Evolutionary conservation across 176 grass and related monocot genomes (phyloP), one percentile per base, ranked within the genome.

Genomic region (Cenchrus americanus): DNA sequence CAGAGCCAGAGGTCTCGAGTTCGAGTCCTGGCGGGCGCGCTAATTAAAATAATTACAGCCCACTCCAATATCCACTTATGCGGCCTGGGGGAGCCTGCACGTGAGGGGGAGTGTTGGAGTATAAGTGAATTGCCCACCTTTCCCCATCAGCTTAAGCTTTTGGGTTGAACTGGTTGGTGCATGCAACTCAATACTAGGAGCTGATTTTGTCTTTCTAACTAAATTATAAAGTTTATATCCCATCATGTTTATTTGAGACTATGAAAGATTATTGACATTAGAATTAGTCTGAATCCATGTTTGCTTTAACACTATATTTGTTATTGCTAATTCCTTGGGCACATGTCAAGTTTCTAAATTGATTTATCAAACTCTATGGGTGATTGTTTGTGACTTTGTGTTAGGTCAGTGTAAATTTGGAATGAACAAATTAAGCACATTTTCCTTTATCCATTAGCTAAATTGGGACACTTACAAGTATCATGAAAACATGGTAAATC

Each of bases 281-380:
- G 44, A 77, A 37, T 49, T 12, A 21, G 37, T 41, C 12, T 42
- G 71, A 66, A 74, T 62, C 60, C 44, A 66, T 42, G 27, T 79
- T 78, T 79, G 46, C 44, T 85, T 59, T 30, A 66, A 77, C 10
- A 1, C 8, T 69, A 84, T 69, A 44, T 44, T 53, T 47, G 44
- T 53, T 58, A 57, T 44, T 85, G n/a, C 30, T 76, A 22, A 79
- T 79, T 79, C 46, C 17, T 72, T 71, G 15, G 12, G 14, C 21
- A 75, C 66, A 47, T 75, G 49, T 1, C 6, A 44, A 22, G 11
- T 32, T 15, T 76, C 32, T 66, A 44, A 55, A 71, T 72, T 72
- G 65, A 14, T 79, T 53, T 80, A 26, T 65, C 60, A 21, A 63
- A 51, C 50, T 78, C 15, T 52, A 41, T 63, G 47, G 47, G 57